Evolutionary conservation across 768 basidiomycete genomes (phyloP).

Genomic region (Gloeopeniophorella convolvens): DNA sequence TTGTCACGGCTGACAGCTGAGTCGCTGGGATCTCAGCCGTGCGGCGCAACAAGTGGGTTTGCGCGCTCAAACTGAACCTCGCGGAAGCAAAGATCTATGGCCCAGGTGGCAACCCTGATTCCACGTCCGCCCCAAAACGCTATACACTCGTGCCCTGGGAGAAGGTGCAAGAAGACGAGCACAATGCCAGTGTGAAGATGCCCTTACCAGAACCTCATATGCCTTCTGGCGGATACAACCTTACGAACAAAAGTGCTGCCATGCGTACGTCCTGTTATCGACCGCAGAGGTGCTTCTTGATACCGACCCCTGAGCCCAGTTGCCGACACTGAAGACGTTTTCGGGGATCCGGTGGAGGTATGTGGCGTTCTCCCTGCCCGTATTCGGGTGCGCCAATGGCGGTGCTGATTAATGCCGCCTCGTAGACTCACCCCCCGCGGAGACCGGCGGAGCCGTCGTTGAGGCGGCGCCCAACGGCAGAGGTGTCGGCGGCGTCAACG

Average conservation of each 20-base stretch:
- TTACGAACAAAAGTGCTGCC: conserved; percentile 3
- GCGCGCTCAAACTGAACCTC: conserved; percentile 69
- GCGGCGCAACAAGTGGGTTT: conserved; percentile 89
- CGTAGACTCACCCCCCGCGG: conserved; percentile 15
- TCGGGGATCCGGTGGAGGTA: conserved; percentile 33
- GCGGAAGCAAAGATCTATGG: conserved; percentile 68
- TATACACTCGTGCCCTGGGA: conserved; percentile 76
- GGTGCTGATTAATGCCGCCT: conserved; percentile 15
- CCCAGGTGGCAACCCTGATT: conserved; percentile 50
- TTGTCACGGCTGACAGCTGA: not conserved
- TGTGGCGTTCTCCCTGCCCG: not conserved
- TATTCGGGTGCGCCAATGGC: not conserved
- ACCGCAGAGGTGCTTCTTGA: not conserved
- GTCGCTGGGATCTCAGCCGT: conserved; percentile 39
- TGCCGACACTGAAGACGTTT: conserved; percentile 39
- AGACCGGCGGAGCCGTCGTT: conserved; percentile 5
- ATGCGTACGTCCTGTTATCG: conserved; percentile 5
- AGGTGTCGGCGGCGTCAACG: conserved; percentile 1
- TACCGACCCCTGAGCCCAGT: conserved; percentile 24
- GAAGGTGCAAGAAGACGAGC: conserved; percentile 38
- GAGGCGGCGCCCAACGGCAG: not conserved
- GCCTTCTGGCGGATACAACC: conserved; percentile 17
- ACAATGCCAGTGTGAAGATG: conserved; percentile 4
- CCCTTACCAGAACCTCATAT: conserved; percentile 22
- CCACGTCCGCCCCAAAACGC: conserved; percentile 44